These are phyloP conservation scores for Nothomitra cinnamomea DNA, from an alignment of 2,329 filamentous ascomycete species.

Conservation along the genomic window DNA sequence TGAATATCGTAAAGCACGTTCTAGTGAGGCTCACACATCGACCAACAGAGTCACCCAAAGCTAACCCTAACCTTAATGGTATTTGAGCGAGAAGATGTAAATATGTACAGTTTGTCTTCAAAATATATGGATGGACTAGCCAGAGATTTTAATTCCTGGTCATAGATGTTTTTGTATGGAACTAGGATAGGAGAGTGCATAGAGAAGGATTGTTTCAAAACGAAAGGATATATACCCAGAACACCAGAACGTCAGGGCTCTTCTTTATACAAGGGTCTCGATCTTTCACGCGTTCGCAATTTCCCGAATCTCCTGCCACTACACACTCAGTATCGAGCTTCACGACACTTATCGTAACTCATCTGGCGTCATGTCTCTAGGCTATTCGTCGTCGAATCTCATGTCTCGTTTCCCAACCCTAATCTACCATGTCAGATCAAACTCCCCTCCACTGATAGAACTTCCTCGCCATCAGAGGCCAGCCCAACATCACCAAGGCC, in stretches of 20 bases:
- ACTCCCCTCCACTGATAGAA: background rate
- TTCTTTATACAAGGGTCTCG: too few species aligned
- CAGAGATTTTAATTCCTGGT: background rate
- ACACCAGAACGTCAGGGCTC: too few species aligned
- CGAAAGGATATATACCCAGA: too few species aligned
- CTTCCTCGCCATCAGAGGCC: background rate
- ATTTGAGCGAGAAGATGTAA: background rate
- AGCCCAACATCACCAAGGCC: background rate
- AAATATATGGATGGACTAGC: background rate
- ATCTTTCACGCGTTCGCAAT: too few species aligned
- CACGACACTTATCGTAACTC: too few species aligned
- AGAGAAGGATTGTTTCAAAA: too few species aligned
- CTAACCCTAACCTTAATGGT: background rate
- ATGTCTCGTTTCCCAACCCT: background rate
- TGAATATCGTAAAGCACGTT: conserved; percentile 12
- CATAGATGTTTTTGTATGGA: background rate
- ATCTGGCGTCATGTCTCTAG: too few species aligned
- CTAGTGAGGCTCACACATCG: background rate
- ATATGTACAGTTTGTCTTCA: background rate
- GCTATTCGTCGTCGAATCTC: too few species aligned
- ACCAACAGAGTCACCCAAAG: too few species aligned
- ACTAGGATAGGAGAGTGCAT: background rate
- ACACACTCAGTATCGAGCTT: too few species aligned
- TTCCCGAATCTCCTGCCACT: too few species aligned
- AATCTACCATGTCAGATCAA: background rate